Evolutionary conservation across 2,329 filamentous ascomycete species (phyloP), one percentile per base, ranked within the genome.

Genomic region (Ophiostoma sp.): DNA sequence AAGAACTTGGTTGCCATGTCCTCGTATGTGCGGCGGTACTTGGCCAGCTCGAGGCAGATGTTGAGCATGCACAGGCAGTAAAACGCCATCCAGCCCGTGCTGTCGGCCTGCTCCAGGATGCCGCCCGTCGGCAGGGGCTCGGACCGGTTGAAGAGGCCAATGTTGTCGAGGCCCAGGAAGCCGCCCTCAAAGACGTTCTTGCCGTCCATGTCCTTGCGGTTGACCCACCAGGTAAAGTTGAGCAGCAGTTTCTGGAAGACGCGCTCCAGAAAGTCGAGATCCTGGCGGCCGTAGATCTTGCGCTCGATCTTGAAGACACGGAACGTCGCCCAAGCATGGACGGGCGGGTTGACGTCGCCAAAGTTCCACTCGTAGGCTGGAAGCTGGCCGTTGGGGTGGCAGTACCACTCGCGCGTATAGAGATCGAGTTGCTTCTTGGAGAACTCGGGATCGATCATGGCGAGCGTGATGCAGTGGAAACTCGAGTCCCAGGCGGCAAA

Each of bases 201-300:
- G 74, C 93, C 94, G 9, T 97, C 92, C 11, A 85, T 85, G 74
- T 98, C 94, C 79, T 98, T 98, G 69, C 94, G 90, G 77, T 98
- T 98, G 27, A 97, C 94, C 94, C 94, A 98, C 95, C 95, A 98
- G 4, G 95, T 98, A 78, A 98, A 98, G 80, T 98, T 98, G 71
- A 98, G 83, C 38, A 98, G 82, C 70, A 98, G 80, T 78, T 98
- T 98, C 76, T 98, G 95, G 82, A 98, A 98, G 4, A 97, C 93
- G 27, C 94, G 87, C 81, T 98, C 94, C 9, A 98, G 84, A 79
- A 97, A 98, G 78, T 98, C 95, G 44, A 97, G 82, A 76, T 98
- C 94, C 76, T 97, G 92, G 45, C 92, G 88, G 55, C 94, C 95
- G 74, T 97, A 98, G 82, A 98, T 87, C 81, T 98, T 98, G 73